A percentile compares a stretch with the other conserved stretches of the same genome.
phyloP scores from a whole-genome alignment of 257 asterid species.

The Lavandula angustifolia region DNA sequence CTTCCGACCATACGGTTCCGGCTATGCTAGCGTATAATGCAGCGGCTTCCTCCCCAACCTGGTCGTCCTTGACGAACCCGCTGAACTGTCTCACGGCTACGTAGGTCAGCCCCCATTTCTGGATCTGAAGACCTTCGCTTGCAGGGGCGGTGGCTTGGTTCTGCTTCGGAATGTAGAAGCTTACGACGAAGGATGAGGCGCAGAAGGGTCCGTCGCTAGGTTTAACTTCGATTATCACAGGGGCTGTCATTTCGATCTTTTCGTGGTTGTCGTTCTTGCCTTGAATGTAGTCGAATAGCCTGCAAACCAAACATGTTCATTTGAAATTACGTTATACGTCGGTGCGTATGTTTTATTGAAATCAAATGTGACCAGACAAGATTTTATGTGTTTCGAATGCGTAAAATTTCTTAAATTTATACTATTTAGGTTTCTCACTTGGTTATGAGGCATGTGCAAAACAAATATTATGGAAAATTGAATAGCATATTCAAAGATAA shows the following conservation, averaged over 20 bases:
- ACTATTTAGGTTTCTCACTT: no score
- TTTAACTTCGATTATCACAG: constrained; percentile 60
- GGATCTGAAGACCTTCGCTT: constrained; percentile 55
- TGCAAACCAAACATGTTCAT: constrained; percentile 13
- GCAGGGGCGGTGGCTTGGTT: constrained; percentile 75
- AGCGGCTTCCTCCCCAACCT: constrained; percentile 61
- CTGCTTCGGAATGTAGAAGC: constrained; percentile 64
- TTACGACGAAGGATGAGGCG: constrained; percentile 60
- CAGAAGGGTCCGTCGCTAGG: constrained; percentile 85
- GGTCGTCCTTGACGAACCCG: constrained; percentile 54
- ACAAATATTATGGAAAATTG: no score
- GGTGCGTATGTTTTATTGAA: no score
- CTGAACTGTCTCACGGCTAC: constrained; percentile 74
- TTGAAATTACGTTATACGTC: no score
- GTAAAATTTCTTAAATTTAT: no score
- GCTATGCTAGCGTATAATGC: constrained; percentile 49
- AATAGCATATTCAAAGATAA: no score
- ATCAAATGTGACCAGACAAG: no score
- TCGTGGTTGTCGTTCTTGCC: constrained; percentile 51
- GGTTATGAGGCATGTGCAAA: no score
- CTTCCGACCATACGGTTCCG: constrained; percentile 62
- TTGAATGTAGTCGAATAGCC: constrained; percentile 72
- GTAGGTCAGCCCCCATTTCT: constrained; percentile 59
- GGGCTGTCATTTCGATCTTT: constrained; percentile 82
- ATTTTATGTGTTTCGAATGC: no score